These are phyloP conservation scores for Cytospora leucostoma DNA, from an alignment of 2,329 filamentous ascomycete species.

Conservation along the genomic window DNA sequence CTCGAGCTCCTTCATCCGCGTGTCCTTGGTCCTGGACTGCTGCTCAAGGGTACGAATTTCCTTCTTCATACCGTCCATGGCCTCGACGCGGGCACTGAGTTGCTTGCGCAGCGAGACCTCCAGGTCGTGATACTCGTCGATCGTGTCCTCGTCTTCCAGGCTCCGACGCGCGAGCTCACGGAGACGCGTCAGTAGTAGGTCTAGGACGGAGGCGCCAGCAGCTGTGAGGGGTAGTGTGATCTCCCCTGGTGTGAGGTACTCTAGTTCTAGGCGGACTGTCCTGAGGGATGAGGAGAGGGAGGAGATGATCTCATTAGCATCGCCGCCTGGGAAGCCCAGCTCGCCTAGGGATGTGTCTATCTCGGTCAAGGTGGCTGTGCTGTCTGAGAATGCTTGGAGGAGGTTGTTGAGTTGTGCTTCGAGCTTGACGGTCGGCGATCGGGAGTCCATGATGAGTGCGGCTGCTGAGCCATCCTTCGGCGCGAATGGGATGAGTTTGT, in stretches of 20 bases:
- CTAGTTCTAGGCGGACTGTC: slow-evolving; percentile 59
- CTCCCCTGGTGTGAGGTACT: slow-evolving; percentile 63
- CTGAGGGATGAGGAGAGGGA: slow-evolving; percentile 54
- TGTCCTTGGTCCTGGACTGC: slow-evolving; percentile 38
- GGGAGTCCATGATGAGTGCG: slow-evolving; percentile 22
- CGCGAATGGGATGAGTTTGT: slow-evolving; percentile 40
- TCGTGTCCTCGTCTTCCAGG: slow-evolving; percentile 52
- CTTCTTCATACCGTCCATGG: slow-evolving; percentile 49
- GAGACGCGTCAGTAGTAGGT: slow-evolving; percentile 54
- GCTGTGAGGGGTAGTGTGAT: slow-evolving; percentile 53
- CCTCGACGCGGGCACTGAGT: slow-evolving; percentile 53
- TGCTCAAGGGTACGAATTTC: slow-evolving; percentile 42
- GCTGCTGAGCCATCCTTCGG: slow-evolving; percentile 27
- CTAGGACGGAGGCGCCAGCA: slow-evolving; percentile 57
- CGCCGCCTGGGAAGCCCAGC: slow-evolving; percentile 54
- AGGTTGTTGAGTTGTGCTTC: slow-evolving; percentile 47
- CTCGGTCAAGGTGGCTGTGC: slow-evolving; percentile 48
- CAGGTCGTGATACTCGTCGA: slow-evolving; percentile 62
- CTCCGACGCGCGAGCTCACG: slow-evolving; percentile 49
- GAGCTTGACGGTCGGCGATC: slow-evolving; percentile 36
- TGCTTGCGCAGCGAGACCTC: slow-evolving; percentile 59
- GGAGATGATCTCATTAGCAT: slow-evolving; percentile 51
- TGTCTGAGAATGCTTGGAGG: slow-evolving; percentile 49
- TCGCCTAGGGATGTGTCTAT: slow-evolving; percentile 48
- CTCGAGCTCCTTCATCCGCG: slow-evolving; percentile 49